Evolutionary conservation across 495 filamentous ascomycete species (phyloP).

Genomic region (Stereocaulon alpinum): DNA sequence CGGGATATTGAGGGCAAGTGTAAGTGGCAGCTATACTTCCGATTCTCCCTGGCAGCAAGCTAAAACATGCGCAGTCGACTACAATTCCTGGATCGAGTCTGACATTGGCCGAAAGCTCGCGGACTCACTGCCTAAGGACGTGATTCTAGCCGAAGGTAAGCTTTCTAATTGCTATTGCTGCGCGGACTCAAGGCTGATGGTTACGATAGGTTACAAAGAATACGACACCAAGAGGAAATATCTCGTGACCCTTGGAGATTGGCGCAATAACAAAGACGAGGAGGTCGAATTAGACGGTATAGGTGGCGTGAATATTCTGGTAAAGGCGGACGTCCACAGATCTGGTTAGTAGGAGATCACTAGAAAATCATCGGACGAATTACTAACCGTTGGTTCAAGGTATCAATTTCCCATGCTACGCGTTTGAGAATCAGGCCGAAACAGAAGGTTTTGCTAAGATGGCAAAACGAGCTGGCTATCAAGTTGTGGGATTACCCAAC

Average conservation of each 20-base stretch:
- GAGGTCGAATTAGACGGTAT: constrained; percentile 90
- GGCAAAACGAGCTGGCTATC: constrained; percentile 93
- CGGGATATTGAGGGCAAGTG: constrained; percentile 70
- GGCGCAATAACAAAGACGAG: constrained; percentile 79
- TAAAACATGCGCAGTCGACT: constrained; percentile 57
- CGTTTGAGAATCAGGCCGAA: constrained; percentile 98
- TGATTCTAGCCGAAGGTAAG: constrained; percentile 75
- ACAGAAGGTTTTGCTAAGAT: constrained; percentile 98
- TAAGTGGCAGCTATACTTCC: neutral
- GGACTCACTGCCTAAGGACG: constrained; percentile 60
- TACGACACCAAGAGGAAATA: constrained; percentile 81
- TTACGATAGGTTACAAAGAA: constrained; percentile 67
- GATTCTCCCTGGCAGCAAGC: constrained; percentile 3
- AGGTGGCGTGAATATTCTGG: constrained; percentile 92
- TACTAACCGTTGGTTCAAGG: constrained; percentile 37
- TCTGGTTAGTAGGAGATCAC: constrained; percentile 48
- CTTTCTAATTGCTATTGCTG: neutral
- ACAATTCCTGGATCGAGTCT: constrained; percentile 98
- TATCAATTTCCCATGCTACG: constrained; percentile 94
- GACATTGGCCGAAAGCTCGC: constrained; percentile 67
- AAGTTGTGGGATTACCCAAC: constrained; percentile 87
- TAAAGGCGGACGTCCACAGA: constrained; percentile 95
- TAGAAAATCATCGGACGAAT: neutral
- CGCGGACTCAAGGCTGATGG: neutral
- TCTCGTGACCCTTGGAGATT: constrained; percentile 81